phyloP scores from a whole-genome alignment of 2,329 filamentous ascomycete genomes.

The Daldinia sp. region DNA sequence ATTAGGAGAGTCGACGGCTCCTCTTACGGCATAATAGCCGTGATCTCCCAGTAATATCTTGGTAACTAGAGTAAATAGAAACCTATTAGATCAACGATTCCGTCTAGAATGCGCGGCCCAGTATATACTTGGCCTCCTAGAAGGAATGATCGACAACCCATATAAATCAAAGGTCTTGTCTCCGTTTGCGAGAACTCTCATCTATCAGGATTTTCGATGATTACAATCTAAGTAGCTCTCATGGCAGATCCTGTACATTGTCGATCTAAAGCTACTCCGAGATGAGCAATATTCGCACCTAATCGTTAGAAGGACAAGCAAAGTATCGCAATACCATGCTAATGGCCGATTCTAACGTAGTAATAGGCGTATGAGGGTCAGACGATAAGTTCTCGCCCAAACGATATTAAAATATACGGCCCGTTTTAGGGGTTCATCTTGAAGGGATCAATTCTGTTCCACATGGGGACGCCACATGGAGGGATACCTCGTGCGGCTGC shows the following conservation, averaged over 20 bases:
- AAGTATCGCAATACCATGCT: not conserved
- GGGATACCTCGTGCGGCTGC: slow-evolving; percentile 19
- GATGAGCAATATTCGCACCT: slow-evolving; percentile 1
- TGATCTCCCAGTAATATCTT: not conserved
- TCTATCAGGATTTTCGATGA: not conserved
- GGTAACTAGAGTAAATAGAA: not conserved
- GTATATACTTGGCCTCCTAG: not conserved
- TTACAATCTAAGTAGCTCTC: not conserved
- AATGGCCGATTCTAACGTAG: not conserved
- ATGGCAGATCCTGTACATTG: not conserved
- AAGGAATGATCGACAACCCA: not conserved
- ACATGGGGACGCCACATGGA: slow-evolving; percentile 24
- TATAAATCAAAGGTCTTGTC: slow-evolving; percentile 9
- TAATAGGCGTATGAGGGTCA: slow-evolving; percentile 11
- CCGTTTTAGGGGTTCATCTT: slow-evolving; percentile 26
- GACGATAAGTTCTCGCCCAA: slow-evolving; percentile 23
- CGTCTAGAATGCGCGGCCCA: not conserved
- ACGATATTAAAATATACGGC: slow-evolving; percentile 23
- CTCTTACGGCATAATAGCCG: not conserved
- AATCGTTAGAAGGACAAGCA: not conserved
- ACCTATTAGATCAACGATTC: not conserved
- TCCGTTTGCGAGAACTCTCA: not conserved
- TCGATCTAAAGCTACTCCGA: slow-evolving; percentile 13
- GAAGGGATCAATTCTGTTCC: slow-evolving; percentile 14
- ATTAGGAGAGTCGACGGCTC: not conserved